Evolutionary conservation across 192 early-diverging fungal genomes (phyloP).

Genomic region (Cetraspora pellucida): DNA sequence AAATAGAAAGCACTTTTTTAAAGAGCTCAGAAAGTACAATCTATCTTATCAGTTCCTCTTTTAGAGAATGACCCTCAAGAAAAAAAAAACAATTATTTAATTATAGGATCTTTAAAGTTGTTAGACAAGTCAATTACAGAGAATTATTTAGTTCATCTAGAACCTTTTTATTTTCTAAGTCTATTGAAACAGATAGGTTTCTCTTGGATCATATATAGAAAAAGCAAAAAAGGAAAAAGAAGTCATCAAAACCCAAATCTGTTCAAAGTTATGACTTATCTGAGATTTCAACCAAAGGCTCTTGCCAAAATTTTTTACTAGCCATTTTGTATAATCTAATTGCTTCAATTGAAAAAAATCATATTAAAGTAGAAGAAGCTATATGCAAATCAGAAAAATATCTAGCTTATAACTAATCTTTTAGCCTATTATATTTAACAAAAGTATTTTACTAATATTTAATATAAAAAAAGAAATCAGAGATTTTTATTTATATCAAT

Average conservation of each 20-base stretch:
- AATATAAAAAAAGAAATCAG: not conserved
- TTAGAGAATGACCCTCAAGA: not conserved
- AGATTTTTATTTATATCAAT: no score
- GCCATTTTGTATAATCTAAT: not conserved
- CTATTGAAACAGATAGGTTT: not conserved
- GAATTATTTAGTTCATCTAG: no score
- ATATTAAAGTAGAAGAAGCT: not conserved
- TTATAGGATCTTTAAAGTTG: no score
- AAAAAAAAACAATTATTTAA: no score
- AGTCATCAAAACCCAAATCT: not conserved
- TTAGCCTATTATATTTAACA: no score
- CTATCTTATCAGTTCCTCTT: not conserved
- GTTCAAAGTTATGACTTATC: constrained; percentile 1
- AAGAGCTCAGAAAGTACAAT: not conserved
- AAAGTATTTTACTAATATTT: not conserved
- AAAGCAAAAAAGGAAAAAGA: not conserved
- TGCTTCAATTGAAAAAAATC: constrained; percentile 1
- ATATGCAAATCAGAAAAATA: constrained; percentile 3
- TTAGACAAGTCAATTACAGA: no score
- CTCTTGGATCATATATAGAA: not conserved
- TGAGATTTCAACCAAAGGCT: not conserved
- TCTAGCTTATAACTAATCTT: not conserved
- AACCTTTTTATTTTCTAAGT: no score
- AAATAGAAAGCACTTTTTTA: not conserved
- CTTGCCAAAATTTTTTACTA: not conserved